Percentiles rank a stretch among this genome's conserved stretches.
Conservation (phyloP, 345 rosid genomes). For the Raphanus sativus region DNA sequence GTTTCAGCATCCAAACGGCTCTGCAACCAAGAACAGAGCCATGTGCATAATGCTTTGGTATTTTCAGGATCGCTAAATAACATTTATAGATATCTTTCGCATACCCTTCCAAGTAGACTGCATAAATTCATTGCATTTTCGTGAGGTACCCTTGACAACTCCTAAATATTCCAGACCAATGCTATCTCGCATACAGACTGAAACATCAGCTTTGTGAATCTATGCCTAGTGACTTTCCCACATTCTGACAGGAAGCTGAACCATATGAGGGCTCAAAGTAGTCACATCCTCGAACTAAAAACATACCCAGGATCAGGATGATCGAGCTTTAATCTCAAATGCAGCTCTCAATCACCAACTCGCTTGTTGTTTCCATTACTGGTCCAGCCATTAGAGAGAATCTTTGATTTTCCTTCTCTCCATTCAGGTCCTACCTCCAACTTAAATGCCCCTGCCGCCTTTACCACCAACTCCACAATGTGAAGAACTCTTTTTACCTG, state of each 20-base stretch:
- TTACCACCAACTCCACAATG: constrained; percentile 74
- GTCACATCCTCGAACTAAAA: constrained; percentile 92
- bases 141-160: background rate
- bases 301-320: constrained; percentile 94
- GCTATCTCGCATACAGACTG: no score
- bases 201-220: background rate
- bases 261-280: constrained; percentile 80
- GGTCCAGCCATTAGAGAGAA: constrained; percentile 85
- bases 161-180: no score
- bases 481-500: constrained; percentile 55
- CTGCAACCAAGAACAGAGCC: no score
- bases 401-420: constrained; percentile 68
- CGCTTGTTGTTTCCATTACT: constrained; percentile 77
- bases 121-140: background rate
- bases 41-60: no score
- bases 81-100: no score
- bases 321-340: no score
- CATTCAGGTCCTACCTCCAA: constrained; percentile 86
- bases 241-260: constrained; percentile 32
- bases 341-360: constrained; percentile 61
- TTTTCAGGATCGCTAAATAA: no score
- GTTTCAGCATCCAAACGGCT: no score
- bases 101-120: no score
- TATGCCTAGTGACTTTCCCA: background rate
- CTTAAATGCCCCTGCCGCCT: constrained; percentile 75